Conservation (phyloP, 2,329 filamentous ascomycete genomes). For the Hypoxylon sp. region DNA sequence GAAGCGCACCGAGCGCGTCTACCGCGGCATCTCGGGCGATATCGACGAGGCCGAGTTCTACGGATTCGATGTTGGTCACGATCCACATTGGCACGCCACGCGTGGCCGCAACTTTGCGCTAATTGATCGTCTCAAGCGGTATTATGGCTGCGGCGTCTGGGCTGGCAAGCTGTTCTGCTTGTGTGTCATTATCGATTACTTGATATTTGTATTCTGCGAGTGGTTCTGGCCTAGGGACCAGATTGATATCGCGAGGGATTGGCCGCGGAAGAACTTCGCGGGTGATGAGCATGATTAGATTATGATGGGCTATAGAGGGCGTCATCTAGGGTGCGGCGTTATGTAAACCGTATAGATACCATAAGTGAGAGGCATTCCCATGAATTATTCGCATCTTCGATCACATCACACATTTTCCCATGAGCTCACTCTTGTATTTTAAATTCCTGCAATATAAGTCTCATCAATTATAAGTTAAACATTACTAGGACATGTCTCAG, state of each 20-base stretch:
- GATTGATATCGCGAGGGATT: slow-evolving; percentile 92
- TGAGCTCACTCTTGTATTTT: neutral
- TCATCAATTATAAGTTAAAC: neutral
- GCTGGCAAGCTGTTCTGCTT: slow-evolving; percentile 97
- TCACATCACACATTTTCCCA: neutral
- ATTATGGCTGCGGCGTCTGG: slow-evolving; percentile 99
- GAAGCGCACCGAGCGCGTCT: slow-evolving; percentile 92
- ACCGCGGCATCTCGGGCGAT: slow-evolving; percentile 91
- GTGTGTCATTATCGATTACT: slow-evolving; percentile 93
- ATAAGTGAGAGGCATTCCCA: neutral
- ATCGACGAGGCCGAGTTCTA: slow-evolving; percentile 91
- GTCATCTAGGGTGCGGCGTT: neutral
- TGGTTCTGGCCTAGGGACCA: slow-evolving; percentile 85
- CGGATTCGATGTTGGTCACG: slow-evolving; percentile 78
- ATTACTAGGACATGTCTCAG: neutral
- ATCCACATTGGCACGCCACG: slow-evolving; percentile 76
- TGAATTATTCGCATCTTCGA: neutral
- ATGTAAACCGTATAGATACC: neutral
- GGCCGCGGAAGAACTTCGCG: slow-evolving; percentile 80
- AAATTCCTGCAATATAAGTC: too few species aligned
- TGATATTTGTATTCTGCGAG: slow-evolving; percentile 90
- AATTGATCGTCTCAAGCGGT: slow-evolving; percentile 94
- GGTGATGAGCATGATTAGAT: slow-evolving; percentile 51
- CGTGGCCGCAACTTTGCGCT: slow-evolving; percentile 86
- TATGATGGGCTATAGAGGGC: slow-evolving; percentile 55